A percentile compares a stretch with the other conserved stretches of the same genome.
These are phyloP conservation scores for Podochytrium sp. DNA, from an alignment of 192 early-diverging fungal genomes.

Conservation along the genomic window DNA sequence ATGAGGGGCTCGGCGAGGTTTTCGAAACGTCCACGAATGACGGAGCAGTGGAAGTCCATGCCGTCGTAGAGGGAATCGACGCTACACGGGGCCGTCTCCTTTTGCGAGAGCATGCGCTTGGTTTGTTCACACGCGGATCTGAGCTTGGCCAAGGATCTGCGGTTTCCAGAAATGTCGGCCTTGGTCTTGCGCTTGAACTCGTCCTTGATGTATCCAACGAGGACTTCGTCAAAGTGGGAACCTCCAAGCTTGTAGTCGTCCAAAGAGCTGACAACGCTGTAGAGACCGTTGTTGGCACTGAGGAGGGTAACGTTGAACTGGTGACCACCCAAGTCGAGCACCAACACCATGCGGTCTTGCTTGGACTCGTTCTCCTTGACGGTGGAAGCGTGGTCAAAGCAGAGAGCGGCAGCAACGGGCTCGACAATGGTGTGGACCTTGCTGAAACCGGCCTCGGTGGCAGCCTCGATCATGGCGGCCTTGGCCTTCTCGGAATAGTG, in stretches of 20 bases:
- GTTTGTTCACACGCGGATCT: constrained; percentile 84
- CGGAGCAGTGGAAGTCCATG: constrained; percentile 81
- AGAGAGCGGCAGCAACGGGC: constrained; percentile 87
- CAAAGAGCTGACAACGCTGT: constrained; percentile 74
- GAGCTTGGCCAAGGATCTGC: constrained; percentile 82
- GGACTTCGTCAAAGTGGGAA: constrained; percentile 80
- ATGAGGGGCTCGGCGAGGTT: constrained; percentile 82
- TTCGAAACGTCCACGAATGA: constrained; percentile 90
- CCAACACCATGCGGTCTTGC: constrained; percentile 76
- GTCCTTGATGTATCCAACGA: constrained; percentile 76
- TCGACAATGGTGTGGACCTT: constrained; percentile 84
- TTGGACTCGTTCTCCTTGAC: constrained; percentile 45
- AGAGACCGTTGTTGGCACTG: constrained; percentile 79
- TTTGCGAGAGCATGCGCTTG: constrained; percentile 84
- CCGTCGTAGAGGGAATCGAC: constrained; percentile 93
- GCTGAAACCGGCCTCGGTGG: constrained; percentile 77
- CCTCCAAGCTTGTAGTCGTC: constrained; percentile 85
- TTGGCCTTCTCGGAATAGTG: constrained; percentile 78
- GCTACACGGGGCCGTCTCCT: constrained; percentile 83
- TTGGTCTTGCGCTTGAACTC: constrained; percentile 90
- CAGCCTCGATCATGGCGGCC: constrained; percentile 66
- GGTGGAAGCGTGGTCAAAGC: constrained; percentile 66
- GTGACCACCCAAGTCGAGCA: constrained; percentile 88
- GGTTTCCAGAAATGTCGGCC: constrained; percentile 76
- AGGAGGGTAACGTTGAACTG: constrained; percentile 83